These are phyloP conservation scores for Aspergillus puulaauensis DNA, from an alignment of 2,329 filamentous ascomycete genomes.

Conservation along the genomic window DNA sequence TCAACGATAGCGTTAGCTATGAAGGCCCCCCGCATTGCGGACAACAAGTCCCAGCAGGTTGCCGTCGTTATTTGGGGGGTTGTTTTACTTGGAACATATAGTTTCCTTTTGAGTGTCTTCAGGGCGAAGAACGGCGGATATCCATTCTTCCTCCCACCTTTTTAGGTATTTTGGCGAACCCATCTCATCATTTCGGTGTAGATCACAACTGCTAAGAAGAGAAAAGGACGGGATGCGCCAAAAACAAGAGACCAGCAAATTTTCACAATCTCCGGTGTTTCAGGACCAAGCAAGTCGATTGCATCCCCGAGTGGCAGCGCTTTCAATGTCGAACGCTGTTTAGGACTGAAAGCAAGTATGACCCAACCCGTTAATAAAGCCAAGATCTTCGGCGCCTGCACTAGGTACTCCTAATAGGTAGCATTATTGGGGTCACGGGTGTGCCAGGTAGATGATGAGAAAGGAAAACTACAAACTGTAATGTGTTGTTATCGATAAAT, in stretches of 20 bases:
- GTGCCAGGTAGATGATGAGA: no score
- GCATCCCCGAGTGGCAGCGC: background rate
- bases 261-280: background rate
- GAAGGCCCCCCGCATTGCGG: slow-evolving; percentile 85
- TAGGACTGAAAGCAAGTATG: background rate
- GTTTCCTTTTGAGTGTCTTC: slow-evolving; percentile 91
- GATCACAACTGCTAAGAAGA: background rate
- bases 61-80: slow-evolving; percentile 77
- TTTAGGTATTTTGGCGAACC: slow-evolving; percentile 47
- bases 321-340: background rate
- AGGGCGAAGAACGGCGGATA: slow-evolving; percentile 93
- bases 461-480: background rate
- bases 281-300: background rate
- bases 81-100: slow-evolving; percentile 80
- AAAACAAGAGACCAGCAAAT: background rate
- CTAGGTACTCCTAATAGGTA: no score
- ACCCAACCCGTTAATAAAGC: background rate
- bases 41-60: slow-evolving; percentile 74
- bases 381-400: no score
- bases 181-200: background rate
- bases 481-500: background rate
- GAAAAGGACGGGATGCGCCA: background rate
- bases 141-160: slow-evolving; percentile 90
- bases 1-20: slow-evolving; percentile 86
- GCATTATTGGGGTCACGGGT: no score